Evolutionary conservation across 1,139 yeast species (phyloP).

Genomic region (Taphrina populina): DNA sequence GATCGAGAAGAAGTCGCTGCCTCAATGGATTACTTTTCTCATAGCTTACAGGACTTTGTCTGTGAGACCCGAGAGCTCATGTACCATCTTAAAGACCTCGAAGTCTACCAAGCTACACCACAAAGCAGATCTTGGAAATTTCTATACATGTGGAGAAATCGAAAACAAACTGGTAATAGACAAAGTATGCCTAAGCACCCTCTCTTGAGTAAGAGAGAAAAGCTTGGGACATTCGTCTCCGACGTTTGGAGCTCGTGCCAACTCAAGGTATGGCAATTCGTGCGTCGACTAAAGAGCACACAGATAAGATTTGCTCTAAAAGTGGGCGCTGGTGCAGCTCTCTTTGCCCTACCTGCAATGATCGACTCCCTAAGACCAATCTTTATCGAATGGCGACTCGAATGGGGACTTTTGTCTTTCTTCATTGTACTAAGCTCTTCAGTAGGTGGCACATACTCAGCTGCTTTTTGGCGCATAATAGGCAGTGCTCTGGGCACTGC

Average conservation of each 20-base stretch:
- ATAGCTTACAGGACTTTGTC: slow-evolving; percentile 63
- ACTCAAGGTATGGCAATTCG: slow-evolving; percentile 50
- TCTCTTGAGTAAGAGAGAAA: no score
- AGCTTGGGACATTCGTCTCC: no score
- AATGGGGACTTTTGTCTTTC: slow-evolving; percentile 80
- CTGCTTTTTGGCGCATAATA: slow-evolving; percentile 63
- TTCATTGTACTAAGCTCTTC: slow-evolving; percentile 84
- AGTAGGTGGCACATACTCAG: slow-evolving; percentile 81
- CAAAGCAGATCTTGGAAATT: slow-evolving; percentile 52
- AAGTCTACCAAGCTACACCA: slow-evolving; percentile 42
- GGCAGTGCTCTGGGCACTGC: slow-evolving; percentile 76
- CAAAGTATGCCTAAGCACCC: no score
- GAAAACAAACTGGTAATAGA: no score
- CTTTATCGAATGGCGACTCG: slow-evolving; percentile 71
- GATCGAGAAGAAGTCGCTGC: slow-evolving; percentile 83
- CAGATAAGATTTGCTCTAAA: slow-evolving; percentile 78
- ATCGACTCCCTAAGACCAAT: slow-evolving; percentile 54
- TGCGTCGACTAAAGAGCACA: slow-evolving; percentile 53
- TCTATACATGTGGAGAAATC: slow-evolving; percentile 55
- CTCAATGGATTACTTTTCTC: slow-evolving; percentile 76
- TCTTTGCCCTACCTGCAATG: slow-evolving; percentile 67
- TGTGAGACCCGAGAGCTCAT: slow-evolving; percentile 57
- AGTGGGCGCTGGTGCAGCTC: slow-evolving; percentile 74
- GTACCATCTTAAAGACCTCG: slow-evolving; percentile 51
- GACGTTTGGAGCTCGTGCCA: neutral